Evolutionary conservation across 2,329 filamentous ascomycete species (phyloP).

Genomic region (Colletotrichum simmondsii): DNA sequence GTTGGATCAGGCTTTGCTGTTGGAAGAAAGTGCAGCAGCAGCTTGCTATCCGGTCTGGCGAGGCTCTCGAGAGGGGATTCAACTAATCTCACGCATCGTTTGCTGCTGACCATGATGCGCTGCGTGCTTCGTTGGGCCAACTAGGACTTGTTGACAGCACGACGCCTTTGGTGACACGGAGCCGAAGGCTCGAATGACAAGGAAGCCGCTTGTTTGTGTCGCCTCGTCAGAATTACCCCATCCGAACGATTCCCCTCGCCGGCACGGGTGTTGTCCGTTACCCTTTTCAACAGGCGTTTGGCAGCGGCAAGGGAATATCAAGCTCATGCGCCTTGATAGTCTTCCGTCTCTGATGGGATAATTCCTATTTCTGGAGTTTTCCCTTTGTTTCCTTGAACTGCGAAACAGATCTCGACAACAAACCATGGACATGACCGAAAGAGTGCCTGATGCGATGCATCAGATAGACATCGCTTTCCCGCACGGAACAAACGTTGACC

Average conservation of each 20-base stretch:
- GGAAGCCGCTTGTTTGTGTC: conserved; percentile 13
- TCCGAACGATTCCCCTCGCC: conserved; percentile 2
- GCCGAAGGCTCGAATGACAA: conserved; percentile 1
- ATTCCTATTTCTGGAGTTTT: not conserved
- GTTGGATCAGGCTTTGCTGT: not conserved
- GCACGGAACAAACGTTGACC: not conserved
- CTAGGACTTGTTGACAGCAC: not conserved
- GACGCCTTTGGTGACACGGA: conserved; percentile 11
- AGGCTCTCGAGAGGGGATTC: not conserved
- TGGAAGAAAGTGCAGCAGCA: not conserved
- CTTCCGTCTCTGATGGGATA: not conserved
- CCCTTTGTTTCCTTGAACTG: not conserved
- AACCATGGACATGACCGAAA: conserved; percentile 23
- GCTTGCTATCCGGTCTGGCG: not conserved
- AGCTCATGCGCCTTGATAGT: not conserved
- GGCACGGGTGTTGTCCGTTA: not conserved
- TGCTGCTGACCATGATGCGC: not conserved
- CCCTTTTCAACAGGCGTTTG: not conserved
- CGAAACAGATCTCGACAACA: not conserved
- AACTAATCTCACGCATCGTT: not conserved
- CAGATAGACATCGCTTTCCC: conserved; percentile 15
- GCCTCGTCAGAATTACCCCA: conserved; percentile 12
- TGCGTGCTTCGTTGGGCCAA: not conserved
- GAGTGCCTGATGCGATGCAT: conserved; percentile 11
- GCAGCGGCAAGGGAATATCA: not conserved